Base-by-base conservation (phyloP, 257 asterid species). In the Nicotiana sylvestris region DNA sequence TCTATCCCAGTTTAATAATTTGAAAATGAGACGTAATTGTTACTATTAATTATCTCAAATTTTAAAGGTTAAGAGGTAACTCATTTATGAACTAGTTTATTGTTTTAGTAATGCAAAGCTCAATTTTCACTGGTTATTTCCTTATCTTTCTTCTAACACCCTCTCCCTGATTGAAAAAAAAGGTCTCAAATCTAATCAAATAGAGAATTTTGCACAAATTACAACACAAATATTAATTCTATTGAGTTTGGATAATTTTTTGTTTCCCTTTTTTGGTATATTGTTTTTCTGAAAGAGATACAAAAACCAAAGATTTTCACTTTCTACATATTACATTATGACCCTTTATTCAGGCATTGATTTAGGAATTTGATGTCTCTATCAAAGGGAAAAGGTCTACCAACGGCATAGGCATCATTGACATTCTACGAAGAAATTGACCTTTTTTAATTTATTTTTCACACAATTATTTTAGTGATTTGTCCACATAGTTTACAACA, bases 381-480 rank as follows among this genome's bases (percentile, higher is more conserved):
- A 76, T 76, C 80, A 51, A 7, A 76, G 8, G 21, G 80, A 51
- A 76, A 76, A 51, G 43, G 64, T 76, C 80, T 76, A 3, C 64
- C 57, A 57, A 57, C 21, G 62, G 62, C 62, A 5, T 46, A 46
- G 8, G 60, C 13, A 72, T 72, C 61, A 72, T 74, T 74, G 79
- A 74, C 61, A 25, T 25, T 74, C 62, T 25, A 49, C 6, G 1
- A 25, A 25, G 18, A 49, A 27, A 3, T 49, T 74, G 79, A 74
- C 78, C 21, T 74, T 39, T 39, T 21, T 17, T 25, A 27, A 2
- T 4, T 3, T 10, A 21, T 21, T 21, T 9, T 61, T n/a, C 25
- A 25, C 27, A 21, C 4, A 1, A 18, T 58, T 58, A 61, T 61
- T 61, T 21, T 1, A 25, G 15, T 21, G 12, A 25, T n/a, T 9